phyloP scores from a whole-genome alignment of 1,139 yeast genomes.

The Trichomonascaceae sp. region DNA sequence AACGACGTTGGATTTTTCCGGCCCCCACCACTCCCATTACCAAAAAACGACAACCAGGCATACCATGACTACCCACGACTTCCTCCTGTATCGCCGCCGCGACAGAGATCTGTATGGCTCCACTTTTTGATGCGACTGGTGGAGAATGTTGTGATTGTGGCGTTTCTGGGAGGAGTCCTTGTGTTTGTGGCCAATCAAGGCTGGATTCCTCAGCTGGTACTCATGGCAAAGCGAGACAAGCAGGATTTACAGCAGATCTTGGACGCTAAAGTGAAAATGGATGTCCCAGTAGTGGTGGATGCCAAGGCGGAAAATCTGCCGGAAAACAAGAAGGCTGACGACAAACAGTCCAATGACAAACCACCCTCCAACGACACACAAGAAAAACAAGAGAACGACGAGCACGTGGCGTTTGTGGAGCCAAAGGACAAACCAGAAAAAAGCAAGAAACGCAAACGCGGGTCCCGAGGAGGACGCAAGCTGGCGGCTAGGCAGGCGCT shows the following conservation, averaged over 20 bases:
- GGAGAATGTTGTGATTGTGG: slow-evolving; percentile 38
- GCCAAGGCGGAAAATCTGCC: too few relatives aligned
- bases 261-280: background rate
- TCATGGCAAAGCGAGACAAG: background rate
- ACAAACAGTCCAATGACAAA: background rate
- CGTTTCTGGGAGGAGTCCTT: slow-evolving; percentile 25
- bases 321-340: too few relatives aligned
- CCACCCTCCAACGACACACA: slow-evolving; percentile 1
- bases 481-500: slow-evolving; percentile 28
- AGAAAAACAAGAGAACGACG: background rate
- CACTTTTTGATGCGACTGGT: slow-evolving; percentile 23
- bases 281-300: too few relatives aligned
- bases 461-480: slow-evolving; percentile 72
- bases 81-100: slow-evolving; percentile 7
- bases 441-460: slow-evolving; percentile 57
- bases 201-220: slow-evolving; percentile 28
- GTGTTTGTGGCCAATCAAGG: slow-evolving; percentile 29
- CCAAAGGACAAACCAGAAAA: slow-evolving; percentile 6
- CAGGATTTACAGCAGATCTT: background rate
- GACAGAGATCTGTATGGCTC: slow-evolving; percentile 13
- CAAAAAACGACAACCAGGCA: too few relatives aligned
- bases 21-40: too few relatives aligned
- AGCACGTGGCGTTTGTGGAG: slow-evolving; percentile 12
- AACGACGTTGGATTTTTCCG: too few relatives aligned
- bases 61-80: too few relatives aligned